Base-by-base conservation (phyloP, 1,284 basidiomycete genomes). In the Ustilago cynodontis region DNA sequence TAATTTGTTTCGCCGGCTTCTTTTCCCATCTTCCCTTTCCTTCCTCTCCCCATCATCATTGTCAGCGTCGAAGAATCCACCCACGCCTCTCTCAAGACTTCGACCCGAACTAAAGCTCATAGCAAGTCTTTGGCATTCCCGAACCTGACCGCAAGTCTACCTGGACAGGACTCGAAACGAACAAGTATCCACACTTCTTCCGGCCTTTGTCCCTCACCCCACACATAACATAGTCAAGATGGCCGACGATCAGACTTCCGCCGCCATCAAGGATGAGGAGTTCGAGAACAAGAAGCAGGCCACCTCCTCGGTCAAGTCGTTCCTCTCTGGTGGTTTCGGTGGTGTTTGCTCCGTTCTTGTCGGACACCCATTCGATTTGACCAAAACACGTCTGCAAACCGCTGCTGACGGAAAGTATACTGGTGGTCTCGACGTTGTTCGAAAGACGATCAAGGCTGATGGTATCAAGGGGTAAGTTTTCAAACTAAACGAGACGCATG, bases 281-380 rank as follows among this genome's bases (percentile, higher is more conserved):
- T 78, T 80, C 61, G 78, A 80, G 62, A 63, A 72, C 43, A 75
- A 82, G 71, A 80, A 79, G 62, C 74, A 80, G 39, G 71, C 79
- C 26, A 81, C 81, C 43, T 76, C 78, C n/a, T 76, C 84, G 16
- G 45, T 82, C 74, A 85, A 85, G 77, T 85, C 83, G 18, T 85
- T 85, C 81, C 65, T 85, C 53, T 84, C 83, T 4, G 96, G 96
- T 80, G 96, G 96, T 47, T 92, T 94, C 81, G 96, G 96, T 79
- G 95, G 96, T 82, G 88, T 92, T 66, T 89, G 91, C 75, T 93
- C 93, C 60, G 94, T 97, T 10, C 89, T 95, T 41, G 94, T 96
- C 69, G 96, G 96, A 5, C 97, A 99, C 84, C 96, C 96, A 9
- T 99, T 99, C 86, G 96, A 99, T 88, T 88, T 99, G 80, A 97